Percentiles rank a stretch among this genome's conserved stretches.
Conservation (phyloP, 208 protist genomes). For the Trypanosoma vivax region DNA sequence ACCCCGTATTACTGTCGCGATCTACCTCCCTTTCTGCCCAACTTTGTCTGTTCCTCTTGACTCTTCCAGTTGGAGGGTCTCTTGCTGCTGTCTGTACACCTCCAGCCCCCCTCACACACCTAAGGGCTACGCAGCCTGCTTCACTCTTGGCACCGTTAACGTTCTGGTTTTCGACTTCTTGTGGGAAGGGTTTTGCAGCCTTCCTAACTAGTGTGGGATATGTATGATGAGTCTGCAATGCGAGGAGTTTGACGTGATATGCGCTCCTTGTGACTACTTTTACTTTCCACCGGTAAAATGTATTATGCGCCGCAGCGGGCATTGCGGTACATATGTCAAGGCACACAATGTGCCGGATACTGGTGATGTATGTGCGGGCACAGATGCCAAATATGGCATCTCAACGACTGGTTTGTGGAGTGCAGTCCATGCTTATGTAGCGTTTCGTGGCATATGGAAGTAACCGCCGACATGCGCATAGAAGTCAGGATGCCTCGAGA, state of each 20-base stretch:
- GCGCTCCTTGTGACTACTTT: constrained; percentile 61
- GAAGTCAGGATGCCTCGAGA: constrained; percentile 24
- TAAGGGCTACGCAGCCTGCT: no score
- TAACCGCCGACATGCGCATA: no score
- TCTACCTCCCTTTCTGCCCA: no score
- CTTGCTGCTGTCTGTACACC: no score
- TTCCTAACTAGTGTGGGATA: background rate
- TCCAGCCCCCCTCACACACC: no score
- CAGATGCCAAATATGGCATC: background rate
- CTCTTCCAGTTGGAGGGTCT: no score
- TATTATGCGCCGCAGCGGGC: constrained; percentile 33
- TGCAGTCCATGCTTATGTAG: no score
- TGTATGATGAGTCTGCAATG: constrained; percentile 54
- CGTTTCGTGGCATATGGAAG: constrained; percentile 30
- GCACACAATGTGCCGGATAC: constrained; percentile 26
- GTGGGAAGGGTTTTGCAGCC: background rate
- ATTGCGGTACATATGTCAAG: constrained; percentile 50
- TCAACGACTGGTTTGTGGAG: no score
- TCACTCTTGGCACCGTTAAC: no score
- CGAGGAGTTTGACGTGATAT: constrained; percentile 39
- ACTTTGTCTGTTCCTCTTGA: no score
- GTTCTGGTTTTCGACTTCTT: constrained; percentile 6
- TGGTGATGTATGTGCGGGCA: background rate
- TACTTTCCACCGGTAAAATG: constrained; percentile 64
- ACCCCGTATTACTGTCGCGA: no score